Evolutionary conservation across 495 filamentous ascomycete species (phyloP), one percentile per base, ranked within the genome.

Genomic region (Penicillium odoratum): DNA sequence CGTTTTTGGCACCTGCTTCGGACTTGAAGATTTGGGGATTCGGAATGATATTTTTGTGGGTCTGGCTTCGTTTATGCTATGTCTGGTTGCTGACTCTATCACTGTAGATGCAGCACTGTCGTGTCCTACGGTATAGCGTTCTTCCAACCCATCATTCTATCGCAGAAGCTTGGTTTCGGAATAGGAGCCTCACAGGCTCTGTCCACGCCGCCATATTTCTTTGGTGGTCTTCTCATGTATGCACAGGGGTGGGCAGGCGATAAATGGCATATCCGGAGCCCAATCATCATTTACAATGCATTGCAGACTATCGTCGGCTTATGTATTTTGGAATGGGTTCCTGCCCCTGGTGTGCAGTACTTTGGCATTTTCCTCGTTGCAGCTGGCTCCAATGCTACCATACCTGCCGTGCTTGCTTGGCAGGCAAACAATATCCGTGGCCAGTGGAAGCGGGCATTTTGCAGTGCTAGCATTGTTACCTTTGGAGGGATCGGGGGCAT

Each of bases 111-210:
- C 33, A 36, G 33, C 9, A 36, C 33, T 13, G 33, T 36, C 16
- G 53, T 55, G 18, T 15, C 66, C n/a, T 85, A 85, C 63, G 74
- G 80, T 15, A 78, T 85, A 31, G 77, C 81, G 31, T 85, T 81
- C 72, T 85, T 85, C 69, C 59, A 85, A 29, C 84, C 84, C n/a
- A 74, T 84, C 56, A 85, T 86, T 64, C 75, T 86, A 31, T 43
- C 52, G n/a, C 26, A 28, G 21, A 43, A 51, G 30, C n/a, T 65
- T 36, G 43, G 75, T 25, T 86, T 84, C 71, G 57, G 47, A 59
- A 62, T 78, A 18, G 81, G 64, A 5, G 65, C 62, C 15, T 58
- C 81, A 1, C 81, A 85, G 8, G 33, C 33, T 9, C 9, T 36
- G 8, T 11, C 33, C 8, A 36, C 33, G 33, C 33, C 33, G 33